Percentiles rank a stretch among this genome's conserved stretches.
Conservation (phyloP, 2,329 filamentous ascomycete genomes). For the Huntiella moniliformis region DNA sequence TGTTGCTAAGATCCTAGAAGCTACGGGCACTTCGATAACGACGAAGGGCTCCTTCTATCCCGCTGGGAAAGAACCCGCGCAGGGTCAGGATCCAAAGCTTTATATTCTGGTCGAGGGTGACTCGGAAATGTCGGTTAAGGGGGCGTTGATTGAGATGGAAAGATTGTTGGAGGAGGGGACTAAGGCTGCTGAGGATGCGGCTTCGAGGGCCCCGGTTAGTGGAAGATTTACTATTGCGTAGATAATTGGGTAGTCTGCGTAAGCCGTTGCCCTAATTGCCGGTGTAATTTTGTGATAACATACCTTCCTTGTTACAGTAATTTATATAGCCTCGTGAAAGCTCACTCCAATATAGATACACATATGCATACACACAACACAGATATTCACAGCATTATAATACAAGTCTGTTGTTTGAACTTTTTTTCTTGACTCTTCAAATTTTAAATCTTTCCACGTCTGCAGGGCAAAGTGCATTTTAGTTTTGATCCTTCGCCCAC, state of each 20-base stretch:
- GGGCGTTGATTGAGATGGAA: slow-evolving; percentile 79
- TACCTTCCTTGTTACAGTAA: neutral
- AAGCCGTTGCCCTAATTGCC: no score
- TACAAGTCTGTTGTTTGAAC: slow-evolving; percentile 8
- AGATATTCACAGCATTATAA: no score
- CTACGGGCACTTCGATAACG: slow-evolving; percentile 88
- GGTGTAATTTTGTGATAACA: neutral
- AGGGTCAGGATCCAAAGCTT: slow-evolving; percentile 70
- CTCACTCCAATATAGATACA: neutral
- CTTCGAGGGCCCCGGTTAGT: slow-evolving; percentile 56
- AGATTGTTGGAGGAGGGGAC: slow-evolving; percentile 78
- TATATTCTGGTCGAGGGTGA: slow-evolving; percentile 97
- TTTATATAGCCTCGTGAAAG: neutral
- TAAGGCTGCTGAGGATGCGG: slow-evolving; percentile 72
- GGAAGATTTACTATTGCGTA: slow-evolving; percentile 77
- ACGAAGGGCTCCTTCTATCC: slow-evolving; percentile 89
- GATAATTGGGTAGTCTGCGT: slow-evolving; percentile 11
- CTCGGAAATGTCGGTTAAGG: slow-evolving; percentile 78
- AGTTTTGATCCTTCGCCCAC: neutral
- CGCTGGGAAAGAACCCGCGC: slow-evolving; percentile 57
- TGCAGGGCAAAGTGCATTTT: slow-evolving; percentile 7
- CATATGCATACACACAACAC: neutral
- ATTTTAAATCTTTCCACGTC: slow-evolving; percentile 10
- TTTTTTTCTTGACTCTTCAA: slow-evolving; percentile 11
- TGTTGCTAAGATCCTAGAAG: slow-evolving; percentile 91